These are phyloP conservation scores for Aphanomyces cochlioides DNA, from an alignment of 352 stramenopile species.

Conservation along the genomic window DNA sequence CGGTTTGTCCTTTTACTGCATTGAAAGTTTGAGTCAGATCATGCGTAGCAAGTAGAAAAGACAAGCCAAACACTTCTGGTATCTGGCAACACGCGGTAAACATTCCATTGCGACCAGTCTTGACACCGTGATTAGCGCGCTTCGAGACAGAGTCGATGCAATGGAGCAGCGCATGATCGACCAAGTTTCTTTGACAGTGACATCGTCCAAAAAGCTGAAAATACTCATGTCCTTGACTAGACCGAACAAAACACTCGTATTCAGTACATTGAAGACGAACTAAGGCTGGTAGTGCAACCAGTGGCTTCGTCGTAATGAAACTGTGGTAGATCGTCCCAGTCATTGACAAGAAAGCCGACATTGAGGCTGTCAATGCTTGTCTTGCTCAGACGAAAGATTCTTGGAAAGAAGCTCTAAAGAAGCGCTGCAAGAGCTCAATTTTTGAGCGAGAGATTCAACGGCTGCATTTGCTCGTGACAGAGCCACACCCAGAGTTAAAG, in stretches of 20 bases:
- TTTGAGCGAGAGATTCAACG: conserved; percentile 12
- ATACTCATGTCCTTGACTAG: too few relatives aligned
- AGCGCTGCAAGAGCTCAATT: neutral
- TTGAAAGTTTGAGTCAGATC: too few relatives aligned
- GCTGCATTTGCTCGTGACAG: neutral
- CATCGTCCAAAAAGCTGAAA: too few relatives aligned
- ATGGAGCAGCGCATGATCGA: too few relatives aligned
- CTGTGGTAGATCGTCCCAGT: conserved; percentile 20
- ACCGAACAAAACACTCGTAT: neutral
- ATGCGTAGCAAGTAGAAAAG: neutral
- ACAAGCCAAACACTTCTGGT: neutral
- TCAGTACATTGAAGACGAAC: conserved; percentile 16
- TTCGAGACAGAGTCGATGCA: too few relatives aligned
- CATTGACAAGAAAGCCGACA: conserved; percentile 24
- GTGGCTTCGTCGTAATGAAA: too few relatives aligned
- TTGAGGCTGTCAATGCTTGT: conserved; percentile 2
- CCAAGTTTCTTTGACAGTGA: too few relatives aligned
- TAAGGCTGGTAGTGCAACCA: neutral
- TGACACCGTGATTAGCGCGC: too few relatives aligned
- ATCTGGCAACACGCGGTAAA: neutral
- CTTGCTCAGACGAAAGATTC: conserved; percentile 8
- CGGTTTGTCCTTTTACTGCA: neutral
- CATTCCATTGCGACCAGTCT: too few relatives aligned
- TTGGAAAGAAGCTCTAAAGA: conserved; percentile 4
- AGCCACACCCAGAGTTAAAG: neutral